Evolutionary conservation across 2,329 filamentous ascomycete genomes (phyloP), one percentile per base, ranked within the genome.

Genomic region (Lachnellula occidentalis): DNA sequence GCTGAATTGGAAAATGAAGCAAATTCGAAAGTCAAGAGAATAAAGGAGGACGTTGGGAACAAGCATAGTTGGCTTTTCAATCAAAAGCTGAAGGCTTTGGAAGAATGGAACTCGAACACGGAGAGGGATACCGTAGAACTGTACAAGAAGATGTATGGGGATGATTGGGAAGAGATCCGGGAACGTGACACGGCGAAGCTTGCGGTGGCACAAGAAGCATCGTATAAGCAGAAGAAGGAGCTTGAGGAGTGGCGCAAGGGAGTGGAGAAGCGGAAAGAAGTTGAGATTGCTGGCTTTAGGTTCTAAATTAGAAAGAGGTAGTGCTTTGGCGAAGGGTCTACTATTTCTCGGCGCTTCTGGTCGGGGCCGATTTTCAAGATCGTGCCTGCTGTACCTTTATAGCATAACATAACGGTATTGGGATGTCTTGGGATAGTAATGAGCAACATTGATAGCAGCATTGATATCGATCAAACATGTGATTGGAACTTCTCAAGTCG

Each of bases 1-100:
- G 59, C 53, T 19, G 59, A 65, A 31, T 34, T 65, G 47, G 66
- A 70, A 43, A 51, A 52, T 12, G 64, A 66, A 21, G 68, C 70
- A 8, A 60, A 59, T 50, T 52, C 60, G 43, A 61, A 58, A 36
- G 19, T 53, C n/a, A 64, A 65, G 55, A 56, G 60, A 8, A 42
- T 60, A 9, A 66, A 65, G 50, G 50, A 45, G 6, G 59, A 61
- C 14, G 41, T 34, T 11, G 58, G 63, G 15, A 47, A 7, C 2
- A 58, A 54, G 19, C 52, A 56, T 19, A 34, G 54, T 15, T 56
- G 39, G 50, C 48, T 65, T n/a, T 34, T 56, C 1, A 48, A 63
- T 15, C 51, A 61, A 43, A 61, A 62, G 47, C 34, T 64, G 1
- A 56, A 61, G 15, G 48, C 48, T 19, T 42, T 67, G 8, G 49